Percentiles rank a stretch among this genome's conserved stretches.
Conservation (phyloP, 257 asterid species). For the Nicotiana paniculata region DNA sequence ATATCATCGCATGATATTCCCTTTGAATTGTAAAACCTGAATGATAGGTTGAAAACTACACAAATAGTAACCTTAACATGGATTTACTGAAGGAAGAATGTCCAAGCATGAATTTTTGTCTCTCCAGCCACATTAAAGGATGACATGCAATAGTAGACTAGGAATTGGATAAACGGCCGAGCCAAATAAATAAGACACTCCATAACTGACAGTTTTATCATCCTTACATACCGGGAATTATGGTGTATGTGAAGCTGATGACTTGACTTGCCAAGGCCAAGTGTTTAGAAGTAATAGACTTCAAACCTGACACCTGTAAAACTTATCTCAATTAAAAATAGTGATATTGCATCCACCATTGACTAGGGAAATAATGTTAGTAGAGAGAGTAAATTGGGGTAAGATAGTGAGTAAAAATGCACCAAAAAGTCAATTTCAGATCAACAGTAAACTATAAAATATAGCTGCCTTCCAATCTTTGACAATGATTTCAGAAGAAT, state of each 20-base stretch:
- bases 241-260: constrained; percentile 73
- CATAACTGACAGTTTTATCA: neutral
- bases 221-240: constrained; percentile 81
- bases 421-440: neutral
- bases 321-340: constrained; percentile 12
- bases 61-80: neutral
- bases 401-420: neutral
- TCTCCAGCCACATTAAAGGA: neutral
- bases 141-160: neutral
- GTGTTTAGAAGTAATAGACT: constrained; percentile 96
- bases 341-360: neutral
- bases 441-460: neutral
- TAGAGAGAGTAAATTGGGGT: neutral
- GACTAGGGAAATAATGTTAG: neutral
- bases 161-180: neutral
- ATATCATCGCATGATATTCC: neutral
- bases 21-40: neutral
- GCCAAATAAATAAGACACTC: neutral
- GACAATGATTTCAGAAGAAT: neutral
- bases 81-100: neutral
- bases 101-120: neutral
- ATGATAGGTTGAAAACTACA: neutral
- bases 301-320: constrained; percentile 94
- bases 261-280: constrained; percentile 99
- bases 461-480: neutral